A percentile compares a stretch with the other conserved stretches of the same genome.
These are phyloP conservation scores for Ophiostoma tasmaniense DNA, from an alignment of 2,329 filamentous ascomycete species.

Conservation along the genomic window DNA sequence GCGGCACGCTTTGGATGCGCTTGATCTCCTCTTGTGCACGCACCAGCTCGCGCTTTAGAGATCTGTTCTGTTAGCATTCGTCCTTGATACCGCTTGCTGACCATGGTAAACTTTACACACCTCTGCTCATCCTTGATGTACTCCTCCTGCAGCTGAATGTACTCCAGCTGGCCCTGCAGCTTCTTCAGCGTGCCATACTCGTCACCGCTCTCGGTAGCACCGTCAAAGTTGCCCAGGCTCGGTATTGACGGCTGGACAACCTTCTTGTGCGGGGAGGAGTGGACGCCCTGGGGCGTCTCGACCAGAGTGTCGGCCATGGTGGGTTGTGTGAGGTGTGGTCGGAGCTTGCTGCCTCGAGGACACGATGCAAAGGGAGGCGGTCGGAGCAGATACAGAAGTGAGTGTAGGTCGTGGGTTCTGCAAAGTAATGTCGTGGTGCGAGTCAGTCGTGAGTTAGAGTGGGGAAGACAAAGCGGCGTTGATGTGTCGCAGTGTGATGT, in stretches of 20 bases:
- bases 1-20: constrained; percentile 93
- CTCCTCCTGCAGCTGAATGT: constrained; percentile 96
- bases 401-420: neutral
- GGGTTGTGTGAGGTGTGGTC: neutral
- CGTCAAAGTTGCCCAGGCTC: constrained; percentile 84
- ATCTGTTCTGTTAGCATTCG: constrained; percentile 42
- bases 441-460: too few species aligned
- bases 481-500: too few species aligned
- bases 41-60: constrained; percentile 92
- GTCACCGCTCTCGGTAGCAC: constrained; percentile 71
- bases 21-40: constrained; percentile 99
- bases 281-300: constrained; percentile 64
- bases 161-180: constrained; percentile 93
- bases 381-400: neutral
- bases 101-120: constrained; percentile 33
- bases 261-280: constrained; percentile 71
- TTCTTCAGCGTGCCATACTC: constrained; percentile 96
- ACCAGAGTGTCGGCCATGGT: constrained; percentile 79
- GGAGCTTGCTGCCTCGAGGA: constrained; percentile 3
- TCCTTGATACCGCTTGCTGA: neutral
- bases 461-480: neutral
- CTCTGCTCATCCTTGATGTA: constrained; percentile 99
- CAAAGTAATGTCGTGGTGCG: neutral
- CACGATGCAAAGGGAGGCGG: neutral
- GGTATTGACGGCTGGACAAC: constrained; percentile 71